These are phyloP conservation scores for Hypoxylon rickii DNA, from an alignment of 495 filamentous ascomycete genomes.

Conservation along the genomic window DNA sequence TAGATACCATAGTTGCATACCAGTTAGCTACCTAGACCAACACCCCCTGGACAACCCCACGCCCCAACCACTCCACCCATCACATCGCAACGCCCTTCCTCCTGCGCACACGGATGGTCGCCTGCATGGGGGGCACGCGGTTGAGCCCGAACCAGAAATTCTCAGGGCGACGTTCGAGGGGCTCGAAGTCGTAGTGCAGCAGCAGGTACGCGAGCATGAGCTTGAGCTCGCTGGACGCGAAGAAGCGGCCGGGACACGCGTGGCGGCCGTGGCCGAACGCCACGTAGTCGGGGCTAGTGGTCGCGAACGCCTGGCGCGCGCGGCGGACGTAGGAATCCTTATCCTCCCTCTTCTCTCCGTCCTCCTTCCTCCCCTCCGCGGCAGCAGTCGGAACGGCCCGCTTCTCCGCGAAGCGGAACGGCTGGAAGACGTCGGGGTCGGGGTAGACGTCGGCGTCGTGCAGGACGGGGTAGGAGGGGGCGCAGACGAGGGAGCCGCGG, in stretches of 20 bases:
- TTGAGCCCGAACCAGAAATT: constrained; percentile 44
- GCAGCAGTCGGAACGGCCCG: not conserved
- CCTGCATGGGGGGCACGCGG: constrained; percentile 40
- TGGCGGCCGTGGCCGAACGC: constrained; percentile 45
- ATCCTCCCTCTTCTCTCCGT: not conserved
- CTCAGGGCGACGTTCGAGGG: constrained; percentile 27
- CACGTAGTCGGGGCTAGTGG: constrained; percentile 40
- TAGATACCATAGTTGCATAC: too few species aligned
- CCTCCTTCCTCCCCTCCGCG: not conserved
- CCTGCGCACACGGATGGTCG: constrained; percentile 44
- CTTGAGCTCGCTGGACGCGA: constrained; percentile 48
- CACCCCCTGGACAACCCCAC: not conserved
- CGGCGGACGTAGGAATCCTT: constrained; percentile 34
- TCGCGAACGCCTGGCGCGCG: constrained; percentile 38
- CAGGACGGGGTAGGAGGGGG: constrained; percentile 29
- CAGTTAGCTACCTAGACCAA: not conserved
- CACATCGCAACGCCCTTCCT: constrained; percentile 19
- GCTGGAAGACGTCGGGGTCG: constrained; percentile 26
- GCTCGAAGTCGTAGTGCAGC: constrained; percentile 46
- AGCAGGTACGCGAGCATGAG: constrained; percentile 46
- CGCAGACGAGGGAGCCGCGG: constrained; percentile 22
- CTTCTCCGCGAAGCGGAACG: constrained; percentile 39
- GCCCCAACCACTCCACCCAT: not conserved
- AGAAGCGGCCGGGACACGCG: constrained; percentile 51
- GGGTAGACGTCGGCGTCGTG: constrained; percentile 34